phyloP scores from a whole-genome alignment of 108 stramenopile genomes.

The Fragilariopsis cylindrus region DNA sequence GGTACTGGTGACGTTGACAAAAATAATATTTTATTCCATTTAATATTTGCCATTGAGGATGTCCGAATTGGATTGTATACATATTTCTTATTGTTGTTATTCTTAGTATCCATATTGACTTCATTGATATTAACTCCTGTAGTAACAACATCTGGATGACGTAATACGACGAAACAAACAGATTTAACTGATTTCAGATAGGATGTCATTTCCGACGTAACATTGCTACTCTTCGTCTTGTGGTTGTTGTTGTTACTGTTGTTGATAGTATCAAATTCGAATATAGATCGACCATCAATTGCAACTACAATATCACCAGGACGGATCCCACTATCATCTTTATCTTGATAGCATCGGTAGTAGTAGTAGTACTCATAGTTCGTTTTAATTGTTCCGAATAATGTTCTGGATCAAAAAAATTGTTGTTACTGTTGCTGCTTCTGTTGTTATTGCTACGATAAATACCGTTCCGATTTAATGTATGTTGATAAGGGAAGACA shows the following conservation, averaged over 20 bases:
- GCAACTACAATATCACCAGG: constrained; percentile 38
- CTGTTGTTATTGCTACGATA: background rate
- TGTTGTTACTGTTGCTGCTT: background rate
- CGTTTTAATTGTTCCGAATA: background rate
- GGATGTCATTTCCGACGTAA: background rate
- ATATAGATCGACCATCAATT: constrained; percentile 30
- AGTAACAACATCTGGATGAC: constrained; percentile 12
- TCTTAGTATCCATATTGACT: background rate
- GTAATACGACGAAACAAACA: constrained; percentile 13
- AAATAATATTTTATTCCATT: constrained; percentile 15
- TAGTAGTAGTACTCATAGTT: background rate
- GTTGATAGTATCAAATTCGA: background rate
- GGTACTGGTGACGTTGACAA: background rate
- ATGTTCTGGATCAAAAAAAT: background rate
- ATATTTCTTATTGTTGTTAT: background rate
- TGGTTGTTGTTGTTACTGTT: background rate
- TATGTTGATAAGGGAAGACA: background rate
- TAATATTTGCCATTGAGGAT: background rate
- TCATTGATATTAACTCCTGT: constrained; percentile 7
- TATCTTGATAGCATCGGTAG: background rate
- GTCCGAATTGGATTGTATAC: background rate
- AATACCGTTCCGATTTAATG: background rate
- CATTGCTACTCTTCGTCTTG: background rate
- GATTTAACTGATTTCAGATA: background rate
- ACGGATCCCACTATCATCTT: background rate